Base-by-base conservation (phyloP, 352 stramenopile genomes). In the Phytophthora syringae region DNA sequence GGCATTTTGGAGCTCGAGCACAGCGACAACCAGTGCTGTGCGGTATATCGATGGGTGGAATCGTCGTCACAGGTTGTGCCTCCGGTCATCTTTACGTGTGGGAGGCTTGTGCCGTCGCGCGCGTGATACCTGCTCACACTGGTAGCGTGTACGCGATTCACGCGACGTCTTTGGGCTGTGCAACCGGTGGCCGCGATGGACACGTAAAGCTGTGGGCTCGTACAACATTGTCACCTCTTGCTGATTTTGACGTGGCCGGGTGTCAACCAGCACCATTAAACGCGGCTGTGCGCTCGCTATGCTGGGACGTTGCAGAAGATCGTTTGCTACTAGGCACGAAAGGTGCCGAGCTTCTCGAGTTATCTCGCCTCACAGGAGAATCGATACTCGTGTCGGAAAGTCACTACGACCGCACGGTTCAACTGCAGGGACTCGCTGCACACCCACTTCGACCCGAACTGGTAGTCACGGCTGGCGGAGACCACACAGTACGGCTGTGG, bases 71-170 rank as follows among this genome's bases (percentile, higher is more conserved):
- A 4, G 82, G 84, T 22, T 84, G 75, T 7, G 72, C 74, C 12
- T 88, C 82, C 0, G 86, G 86, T 3, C 86, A 93, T 44, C 50
- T 94, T 12, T 92, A 92, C 51, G 71, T 79, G 30, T 94, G 86
- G 86, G 82, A 94, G 37, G 79, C 82, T 7, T 78, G 77, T 39
- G 70, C 78, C 4, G 80, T 94, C 3, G 67, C 74, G 2, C 65
- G 73, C 28, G 82, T 79, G 7, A 52, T 94, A 12, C 84, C 86
- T n/a, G 84, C 78, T 13, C 86, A 94, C 52, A 80, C 77, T 18
- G 82, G 84, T 2, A 79, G 78, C 1, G 78, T 94, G 25, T 92
- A 94, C 42, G 70, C 77, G 13, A 73, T 94, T 40, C 76, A 90
- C n/a, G 52, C 82, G 10, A 88, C 84, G 11, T 44, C 67, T 1